A percentile compares a stretch with the other conserved stretches of the same genome.
Conservation (phyloP, 192 early-diverging fungal genomes). For the Entomortierella lignicola region DNA sequence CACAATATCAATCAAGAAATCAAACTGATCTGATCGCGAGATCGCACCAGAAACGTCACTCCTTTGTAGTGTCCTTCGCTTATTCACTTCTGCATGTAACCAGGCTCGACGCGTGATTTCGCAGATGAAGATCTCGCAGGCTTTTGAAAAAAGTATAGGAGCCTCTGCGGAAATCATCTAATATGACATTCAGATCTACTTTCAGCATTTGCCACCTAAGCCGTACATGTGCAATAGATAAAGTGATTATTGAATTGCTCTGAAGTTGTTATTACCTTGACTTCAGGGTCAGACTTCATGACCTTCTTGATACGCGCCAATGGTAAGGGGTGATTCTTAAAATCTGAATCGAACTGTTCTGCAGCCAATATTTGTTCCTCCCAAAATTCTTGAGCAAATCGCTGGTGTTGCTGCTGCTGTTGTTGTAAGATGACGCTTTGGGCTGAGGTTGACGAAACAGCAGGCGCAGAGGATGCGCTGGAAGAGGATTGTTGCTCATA, state of each 20-base stretch:
- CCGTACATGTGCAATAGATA: too few species aligned
- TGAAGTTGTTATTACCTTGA: slow-evolving; percentile 69
- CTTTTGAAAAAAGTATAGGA: slow-evolving; percentile 94
- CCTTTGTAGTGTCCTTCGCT: slow-evolving; percentile 93
- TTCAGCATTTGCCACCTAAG: too few species aligned
- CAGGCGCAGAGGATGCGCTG: slow-evolving; percentile 8
- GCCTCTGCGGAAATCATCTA: slow-evolving; percentile 79
- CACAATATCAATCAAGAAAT: slow-evolving; percentile 98
- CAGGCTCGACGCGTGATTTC: slow-evolving; percentile 90
- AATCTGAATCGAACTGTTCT: slow-evolving; percentile 84
- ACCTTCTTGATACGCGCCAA: slow-evolving; percentile 98
- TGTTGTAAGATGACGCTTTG: slow-evolving; percentile 9
- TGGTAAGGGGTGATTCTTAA: slow-evolving; percentile 92
- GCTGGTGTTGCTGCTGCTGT: slow-evolving; percentile 35
- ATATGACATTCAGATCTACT: too few species aligned
- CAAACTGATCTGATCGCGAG: slow-evolving; percentile 91
- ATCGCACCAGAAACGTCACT: slow-evolving; percentile 91
- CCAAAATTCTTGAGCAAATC: slow-evolving; percentile 71
- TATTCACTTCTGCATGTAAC: slow-evolving; percentile 96
- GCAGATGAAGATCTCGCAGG: slow-evolving; percentile 94
- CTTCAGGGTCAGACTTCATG: slow-evolving; percentile 98
- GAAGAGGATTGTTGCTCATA: slow-evolving; percentile 13
- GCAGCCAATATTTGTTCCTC: slow-evolving; percentile 73
- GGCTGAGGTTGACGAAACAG: slow-evolving; percentile 8
- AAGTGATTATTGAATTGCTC: not conserved